Evolutionary conservation across 495 filamentous ascomycete species (phyloP).

Genomic region (Lindgomyces ingoldianus): DNA sequence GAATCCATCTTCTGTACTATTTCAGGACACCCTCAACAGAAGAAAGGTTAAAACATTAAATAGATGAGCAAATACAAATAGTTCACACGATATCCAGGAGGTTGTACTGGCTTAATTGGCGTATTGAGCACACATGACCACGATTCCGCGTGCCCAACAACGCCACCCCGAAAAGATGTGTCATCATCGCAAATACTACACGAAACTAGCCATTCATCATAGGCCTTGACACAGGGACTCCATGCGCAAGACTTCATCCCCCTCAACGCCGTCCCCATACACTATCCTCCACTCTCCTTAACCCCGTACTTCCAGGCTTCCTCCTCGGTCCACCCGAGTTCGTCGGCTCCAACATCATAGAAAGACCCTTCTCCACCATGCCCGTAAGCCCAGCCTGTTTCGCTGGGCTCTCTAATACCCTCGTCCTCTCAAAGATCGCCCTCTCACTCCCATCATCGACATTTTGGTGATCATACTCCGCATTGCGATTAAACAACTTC

Average conservation of each 20-base stretch:
- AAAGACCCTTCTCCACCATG: constrained; percentile 2
- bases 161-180: too few relatives aligned
- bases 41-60: too few relatives aligned
- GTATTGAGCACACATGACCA: too few relatives aligned
- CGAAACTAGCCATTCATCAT: background rate
- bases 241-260: background rate
- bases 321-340: constrained; percentile 1
- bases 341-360: too few relatives aligned
- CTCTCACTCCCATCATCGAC: constrained; percentile 24
- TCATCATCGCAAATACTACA: background rate
- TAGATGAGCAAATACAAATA: too few relatives aligned
- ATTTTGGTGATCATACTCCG: constrained; percentile 48
- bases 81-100: too few relatives aligned
- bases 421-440: constrained; percentile 12
- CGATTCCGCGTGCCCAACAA: too few relatives aligned
- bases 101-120: too few relatives aligned
- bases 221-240: background rate
- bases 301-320: constrained; percentile 25
- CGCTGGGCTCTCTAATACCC: constrained; percentile 26
- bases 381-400: background rate
- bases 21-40: too few relatives aligned
- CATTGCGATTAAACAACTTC: constrained; percentile 80
- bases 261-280: constrained; percentile 27
- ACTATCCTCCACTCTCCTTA: constrained; percentile 30
- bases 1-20: too few relatives aligned